phyloP scores from a whole-genome alignment of 164 flowering plant species.

The Cinnamomum chago region DNA sequence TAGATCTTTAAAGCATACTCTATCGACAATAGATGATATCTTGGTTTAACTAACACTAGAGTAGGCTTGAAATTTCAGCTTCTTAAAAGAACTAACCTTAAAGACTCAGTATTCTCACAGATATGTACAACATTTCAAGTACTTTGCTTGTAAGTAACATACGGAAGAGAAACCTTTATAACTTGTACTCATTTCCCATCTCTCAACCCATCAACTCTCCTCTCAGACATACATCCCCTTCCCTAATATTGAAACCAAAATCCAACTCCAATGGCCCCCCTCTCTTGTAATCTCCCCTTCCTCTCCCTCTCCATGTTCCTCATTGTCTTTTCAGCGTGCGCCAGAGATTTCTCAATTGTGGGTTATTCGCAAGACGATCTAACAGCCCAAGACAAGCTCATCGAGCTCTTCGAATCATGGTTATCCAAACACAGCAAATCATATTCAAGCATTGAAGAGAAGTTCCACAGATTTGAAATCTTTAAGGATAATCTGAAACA shows the following conservation, averaged over 20 bases:
- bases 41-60: not conserved
- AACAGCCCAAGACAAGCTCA: constrained; percentile 44
- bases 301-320: constrained; percentile 17
- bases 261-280: constrained; percentile 24
- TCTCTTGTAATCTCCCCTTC: constrained; percentile 18
- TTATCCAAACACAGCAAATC: constrained; percentile 48
- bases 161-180: constrained; percentile 11
- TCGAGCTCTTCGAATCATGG: constrained; percentile 71
- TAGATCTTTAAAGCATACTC: too few species aligned
- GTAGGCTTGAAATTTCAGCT: constrained; percentile 38
- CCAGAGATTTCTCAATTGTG: constrained; percentile 58
- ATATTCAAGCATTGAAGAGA: constrained; percentile 60
- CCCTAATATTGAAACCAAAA: not conserved
- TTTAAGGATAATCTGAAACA: constrained; percentile 74
- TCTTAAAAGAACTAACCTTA: constrained; percentile 36
- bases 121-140: not conserved
- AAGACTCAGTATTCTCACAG: constrained; percentile 35
- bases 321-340: constrained; percentile 13
- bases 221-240: not conserved
- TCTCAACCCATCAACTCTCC: constrained; percentile 8
- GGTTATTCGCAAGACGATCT: constrained; percentile 61
- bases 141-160: constrained; percentile 46
- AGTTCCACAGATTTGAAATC: constrained; percentile 58
- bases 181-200: constrained; percentile 10
- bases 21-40: too few species aligned